Percentiles rank a stretch among this genome's conserved stretches.
phyloP scores from a whole-genome alignment of 1,284 basidiomycete genomes.

The Cryptococcus sp. region DNA sequence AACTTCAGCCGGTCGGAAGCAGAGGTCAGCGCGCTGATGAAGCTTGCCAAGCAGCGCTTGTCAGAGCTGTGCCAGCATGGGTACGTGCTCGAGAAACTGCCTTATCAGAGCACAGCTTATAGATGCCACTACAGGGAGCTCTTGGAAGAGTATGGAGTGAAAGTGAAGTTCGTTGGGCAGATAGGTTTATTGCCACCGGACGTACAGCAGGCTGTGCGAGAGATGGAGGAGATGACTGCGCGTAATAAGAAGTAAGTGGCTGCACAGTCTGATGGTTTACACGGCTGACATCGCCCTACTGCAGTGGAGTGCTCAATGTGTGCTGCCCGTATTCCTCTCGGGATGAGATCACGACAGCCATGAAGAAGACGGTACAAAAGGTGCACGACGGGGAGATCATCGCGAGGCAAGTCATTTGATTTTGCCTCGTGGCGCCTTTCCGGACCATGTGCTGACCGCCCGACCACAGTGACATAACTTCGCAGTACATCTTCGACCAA shows the following conservation, averaged over 20 bases:
- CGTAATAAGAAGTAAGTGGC: conserved; percentile 63
- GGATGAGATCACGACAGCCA: conserved; percentile 83
- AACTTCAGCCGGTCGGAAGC: conserved; percentile 87
- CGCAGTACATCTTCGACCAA: conserved; percentile 18
- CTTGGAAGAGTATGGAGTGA: conserved; percentile 74
- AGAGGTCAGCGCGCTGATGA: conserved; percentile 87
- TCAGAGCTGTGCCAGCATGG: conserved; percentile 77
- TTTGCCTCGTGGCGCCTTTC: not conserved
- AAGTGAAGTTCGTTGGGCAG: conserved; percentile 78
- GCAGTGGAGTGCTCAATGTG: conserved; percentile 83
- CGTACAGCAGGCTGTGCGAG: conserved; percentile 66
- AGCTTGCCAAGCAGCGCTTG: conserved; percentile 74
- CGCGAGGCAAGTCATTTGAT: conserved; percentile 35
- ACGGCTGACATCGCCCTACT: not conserved
- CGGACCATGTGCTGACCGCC: not conserved
- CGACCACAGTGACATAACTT: conserved; percentile 13
- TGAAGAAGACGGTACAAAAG: conserved; percentile 59
- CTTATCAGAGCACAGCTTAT: not conserved
- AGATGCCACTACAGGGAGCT: conserved; percentile 58
- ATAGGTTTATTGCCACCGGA: conserved; percentile 70
- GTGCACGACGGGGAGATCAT: conserved; percentile 52
- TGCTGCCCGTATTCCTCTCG: conserved; percentile 91
- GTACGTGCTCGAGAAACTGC: conserved; percentile 52
- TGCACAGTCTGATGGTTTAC: not conserved
- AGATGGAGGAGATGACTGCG: conserved; percentile 76